Evolutionary conservation across 108 stramenopile genomes (phyloP).

Genomic region (Skeletonema grethae): DNA sequence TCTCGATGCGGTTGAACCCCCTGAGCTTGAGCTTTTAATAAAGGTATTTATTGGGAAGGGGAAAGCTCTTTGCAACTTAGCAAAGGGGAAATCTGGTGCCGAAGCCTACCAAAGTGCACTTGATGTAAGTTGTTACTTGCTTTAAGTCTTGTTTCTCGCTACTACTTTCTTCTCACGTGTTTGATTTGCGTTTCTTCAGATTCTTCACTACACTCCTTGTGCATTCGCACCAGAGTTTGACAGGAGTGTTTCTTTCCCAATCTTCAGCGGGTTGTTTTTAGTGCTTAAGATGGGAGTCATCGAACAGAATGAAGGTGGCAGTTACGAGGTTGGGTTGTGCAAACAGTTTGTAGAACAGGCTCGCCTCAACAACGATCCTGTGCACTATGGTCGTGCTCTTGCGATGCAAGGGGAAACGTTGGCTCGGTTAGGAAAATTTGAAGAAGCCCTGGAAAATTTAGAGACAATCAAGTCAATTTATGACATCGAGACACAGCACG

Average conservation of each 20-base stretch:
- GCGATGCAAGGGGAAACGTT: slow-evolving; percentile 66
- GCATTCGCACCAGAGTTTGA: slow-evolving; percentile 39
- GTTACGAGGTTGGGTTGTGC: slow-evolving; percentile 53
- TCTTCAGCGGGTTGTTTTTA: slow-evolving; percentile 59
- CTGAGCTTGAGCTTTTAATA: slow-evolving; percentile 42
- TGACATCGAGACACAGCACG: slow-evolving; percentile 59
- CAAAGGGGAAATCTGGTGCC: slow-evolving; percentile 23
- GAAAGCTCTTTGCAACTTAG: slow-evolving; percentile 32
- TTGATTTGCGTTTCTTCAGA: slow-evolving; percentile 9
- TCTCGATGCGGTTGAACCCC: slow-evolving; percentile 31
- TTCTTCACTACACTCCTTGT: slow-evolving; percentile 37
- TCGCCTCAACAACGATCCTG: slow-evolving; percentile 52
- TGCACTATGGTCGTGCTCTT: slow-evolving; percentile 65
- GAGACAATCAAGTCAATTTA: slow-evolving; percentile 51
- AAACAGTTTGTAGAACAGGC: slow-evolving; percentile 60
- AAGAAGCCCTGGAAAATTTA: slow-evolving; percentile 52
- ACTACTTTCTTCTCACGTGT: neutral
- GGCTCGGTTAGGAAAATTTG: slow-evolving; percentile 49
- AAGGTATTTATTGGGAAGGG: slow-evolving; percentile 42
- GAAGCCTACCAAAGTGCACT: slow-evolving; percentile 43
- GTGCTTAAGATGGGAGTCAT: slow-evolving; percentile 58
- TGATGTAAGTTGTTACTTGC: slow-evolving; percentile 42
- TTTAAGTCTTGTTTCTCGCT: slow-evolving; percentile 8
- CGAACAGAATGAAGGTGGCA: slow-evolving; percentile 44
- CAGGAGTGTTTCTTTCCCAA: slow-evolving; percentile 65